Percentiles rank a stretch among this genome's conserved stretches.
These are phyloP conservation scores for Aspergillus texensis DNA, from an alignment of 2,329 filamentous ascomycete genomes.

Conservation along the genomic window DNA sequence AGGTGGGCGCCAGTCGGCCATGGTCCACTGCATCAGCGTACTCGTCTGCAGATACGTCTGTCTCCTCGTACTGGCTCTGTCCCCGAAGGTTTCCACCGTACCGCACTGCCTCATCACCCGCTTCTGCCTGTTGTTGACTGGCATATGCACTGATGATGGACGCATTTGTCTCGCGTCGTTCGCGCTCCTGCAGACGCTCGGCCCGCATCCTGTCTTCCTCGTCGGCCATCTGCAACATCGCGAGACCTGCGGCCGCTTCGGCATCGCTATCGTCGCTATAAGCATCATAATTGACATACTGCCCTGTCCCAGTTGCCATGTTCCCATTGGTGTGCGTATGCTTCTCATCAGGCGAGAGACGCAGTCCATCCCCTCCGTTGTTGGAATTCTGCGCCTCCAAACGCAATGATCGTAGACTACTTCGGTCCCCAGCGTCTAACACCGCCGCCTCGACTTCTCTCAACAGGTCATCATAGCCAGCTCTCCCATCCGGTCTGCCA, in stretches of 20 bases:
- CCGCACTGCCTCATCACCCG: conserved; percentile 72
- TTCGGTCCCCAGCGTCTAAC: conserved; percentile 36
- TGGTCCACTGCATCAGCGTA: conserved; percentile 22
- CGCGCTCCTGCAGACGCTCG: conserved; percentile 50
- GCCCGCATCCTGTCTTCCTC: conserved; percentile 67
- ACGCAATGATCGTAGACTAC: conserved; percentile 29
- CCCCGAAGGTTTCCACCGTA: conserved; percentile 73
- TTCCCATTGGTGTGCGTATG: conserved; percentile 53
- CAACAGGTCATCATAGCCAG: conserved; percentile 60
- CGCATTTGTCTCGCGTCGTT: conserved; percentile 59
- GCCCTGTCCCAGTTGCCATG: conserved; percentile 46
- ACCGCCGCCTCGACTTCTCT: conserved; percentile 59
- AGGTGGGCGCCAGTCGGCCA: conserved; percentile 22
- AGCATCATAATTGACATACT: conserved; percentile 50
- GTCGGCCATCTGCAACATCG: conserved; percentile 82
- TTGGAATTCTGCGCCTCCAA: conserved; percentile 19
- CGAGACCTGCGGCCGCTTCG: conserved; percentile 80
- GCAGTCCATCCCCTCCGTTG: conserved; percentile 21
- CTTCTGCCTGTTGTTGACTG: conserved; percentile 43
- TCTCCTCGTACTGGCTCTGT: conserved; percentile 62
- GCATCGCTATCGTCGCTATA: conserved; percentile 79
- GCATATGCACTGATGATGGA: conserved; percentile 50
- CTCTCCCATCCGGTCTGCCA: conserved; percentile 42
- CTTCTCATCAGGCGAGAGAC: conserved; percentile 46
- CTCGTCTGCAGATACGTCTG: conserved; percentile 26